Evolutionary conservation across 2,329 filamentous ascomycete species (phyloP).

Genomic region (Myotisia sp.): DNA sequence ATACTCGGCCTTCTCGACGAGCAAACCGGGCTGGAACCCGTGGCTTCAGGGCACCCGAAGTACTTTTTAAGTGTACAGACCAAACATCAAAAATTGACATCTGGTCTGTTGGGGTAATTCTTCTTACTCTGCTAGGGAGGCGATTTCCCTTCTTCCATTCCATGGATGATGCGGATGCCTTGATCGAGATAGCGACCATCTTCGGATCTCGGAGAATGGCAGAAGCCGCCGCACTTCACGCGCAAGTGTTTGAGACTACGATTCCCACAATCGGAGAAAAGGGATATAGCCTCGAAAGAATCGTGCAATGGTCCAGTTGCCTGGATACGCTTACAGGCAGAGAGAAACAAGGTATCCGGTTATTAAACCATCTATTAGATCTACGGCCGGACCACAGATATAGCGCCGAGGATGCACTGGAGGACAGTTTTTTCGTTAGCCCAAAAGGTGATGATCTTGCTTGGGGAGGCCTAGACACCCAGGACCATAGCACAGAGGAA

Average conservation of each 20-base stretch:
- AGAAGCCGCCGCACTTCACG: conserved; percentile 65
- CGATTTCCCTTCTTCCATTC: conserved; percentile 98
- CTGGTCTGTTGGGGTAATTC: conserved; percentile 93
- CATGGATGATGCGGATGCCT: conserved; percentile 91
- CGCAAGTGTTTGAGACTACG: conserved; percentile 80
- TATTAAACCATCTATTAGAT: conserved; percentile 31
- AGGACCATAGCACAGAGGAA: conserved; percentile 1
- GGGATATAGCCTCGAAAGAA: conserved; percentile 81
- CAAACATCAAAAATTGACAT: conserved; percentile 91
- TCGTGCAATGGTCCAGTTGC: conserved; percentile 87
- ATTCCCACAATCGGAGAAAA: conserved; percentile 78
- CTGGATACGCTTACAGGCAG: conserved; percentile 44
- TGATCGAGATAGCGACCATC: conserved; percentile 94
- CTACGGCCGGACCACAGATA: conserved; percentile 30
- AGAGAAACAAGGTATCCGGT: conserved; percentile 32
- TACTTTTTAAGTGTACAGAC: conserved; percentile 90
- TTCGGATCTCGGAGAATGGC: conserved; percentile 81
- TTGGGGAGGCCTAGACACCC: conserved; percentile 7
- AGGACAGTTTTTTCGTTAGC: conserved; percentile 32
- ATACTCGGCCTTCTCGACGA: conserved; percentile 71
- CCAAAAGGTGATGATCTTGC: conserved; percentile 20
- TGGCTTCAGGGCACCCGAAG: conserved; percentile 90
- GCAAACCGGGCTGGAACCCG: conserved; percentile 90
- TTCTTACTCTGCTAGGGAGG: conserved; percentile 82
- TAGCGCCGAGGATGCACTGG: conserved; percentile 30